Conservation (phyloP, 1,284 basidiomycete species). For the Mycena citricolor region DNA sequence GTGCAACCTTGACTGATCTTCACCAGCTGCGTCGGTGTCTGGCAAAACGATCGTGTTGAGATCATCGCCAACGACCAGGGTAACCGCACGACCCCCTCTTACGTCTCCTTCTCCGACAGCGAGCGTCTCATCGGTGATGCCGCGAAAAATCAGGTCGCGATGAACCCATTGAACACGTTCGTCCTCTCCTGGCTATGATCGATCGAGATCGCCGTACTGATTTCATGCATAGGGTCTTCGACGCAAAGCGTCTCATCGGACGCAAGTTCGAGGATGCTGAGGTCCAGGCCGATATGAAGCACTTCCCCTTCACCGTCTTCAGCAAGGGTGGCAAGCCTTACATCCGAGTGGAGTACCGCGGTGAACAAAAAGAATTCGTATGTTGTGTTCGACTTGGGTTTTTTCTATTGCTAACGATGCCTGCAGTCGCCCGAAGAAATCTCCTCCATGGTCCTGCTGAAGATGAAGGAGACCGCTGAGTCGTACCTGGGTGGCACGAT, state of each 20-base stretch:
- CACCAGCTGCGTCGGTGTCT: conserved; percentile 76
- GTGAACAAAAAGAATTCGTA: conserved; percentile 91
- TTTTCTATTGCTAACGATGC: not conserved
- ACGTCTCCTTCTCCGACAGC: conserved; percentile 89
- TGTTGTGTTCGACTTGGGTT: conserved; percentile 36
- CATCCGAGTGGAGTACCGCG: conserved; percentile 87
- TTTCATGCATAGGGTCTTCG: conserved; percentile 57
- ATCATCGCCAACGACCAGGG: conserved; percentile 98
- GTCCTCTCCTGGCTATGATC: conserved; percentile 23
- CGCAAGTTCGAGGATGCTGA: conserved; percentile 84
- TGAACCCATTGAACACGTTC: conserved; percentile 80
- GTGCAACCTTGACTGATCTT: conserved; percentile 18
- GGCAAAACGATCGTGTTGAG: conserved; percentile 98
- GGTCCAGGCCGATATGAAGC: conserved; percentile 94
- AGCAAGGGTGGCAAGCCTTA: conserved; percentile 86
- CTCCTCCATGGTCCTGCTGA: conserved; percentile 94
- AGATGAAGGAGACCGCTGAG: conserved; percentile 99
- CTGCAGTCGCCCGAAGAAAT: conserved; percentile 89
- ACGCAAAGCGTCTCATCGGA: conserved; percentile 89
- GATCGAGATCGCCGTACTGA: conserved; percentile 19
- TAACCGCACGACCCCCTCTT: conserved; percentile 94
- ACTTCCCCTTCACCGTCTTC: conserved; percentile 91
- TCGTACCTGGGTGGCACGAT: conserved; percentile 88
- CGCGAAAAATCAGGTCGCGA: conserved; percentile 92
- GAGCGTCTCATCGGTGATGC: conserved; percentile 97